Evolutionary conservation across 192 early-diverging fungal species (phyloP).

Genomic region (Umbelopsis sp.): DNA sequence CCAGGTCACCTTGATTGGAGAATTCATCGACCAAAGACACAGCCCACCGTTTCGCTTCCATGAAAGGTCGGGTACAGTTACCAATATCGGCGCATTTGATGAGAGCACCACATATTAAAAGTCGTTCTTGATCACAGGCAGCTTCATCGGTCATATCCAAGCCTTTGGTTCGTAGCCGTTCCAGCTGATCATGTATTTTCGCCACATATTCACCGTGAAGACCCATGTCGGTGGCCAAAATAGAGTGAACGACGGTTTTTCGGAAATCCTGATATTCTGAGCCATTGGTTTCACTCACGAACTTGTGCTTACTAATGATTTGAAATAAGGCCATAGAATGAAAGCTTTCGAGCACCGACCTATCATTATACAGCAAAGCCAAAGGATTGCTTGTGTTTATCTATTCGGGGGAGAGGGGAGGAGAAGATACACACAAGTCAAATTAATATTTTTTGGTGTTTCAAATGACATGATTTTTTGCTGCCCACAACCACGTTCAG

Average conservation of each 20-base stretch:
- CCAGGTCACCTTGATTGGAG: slow-evolving; percentile 74
- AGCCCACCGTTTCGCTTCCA: slow-evolving; percentile 72
- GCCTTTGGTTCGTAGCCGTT: slow-evolving; percentile 47
- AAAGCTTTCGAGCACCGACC: slow-evolving; percentile 96
- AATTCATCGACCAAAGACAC: slow-evolving; percentile 70
- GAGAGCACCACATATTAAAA: slow-evolving; percentile 69
- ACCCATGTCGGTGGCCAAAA: slow-evolving; percentile 84
- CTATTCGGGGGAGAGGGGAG: slow-evolving; percentile 24
- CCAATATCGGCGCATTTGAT: slow-evolving; percentile 86
- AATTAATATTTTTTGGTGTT: neutral
- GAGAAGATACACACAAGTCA: neutral
- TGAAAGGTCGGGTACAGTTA: slow-evolving; percentile 74
- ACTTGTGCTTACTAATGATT: slow-evolving; percentile 52
- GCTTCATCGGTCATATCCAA: slow-evolving; percentile 44
- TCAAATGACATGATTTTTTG: too few species aligned
- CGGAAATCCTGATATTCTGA: slow-evolving; percentile 58
- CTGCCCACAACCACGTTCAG: neutral
- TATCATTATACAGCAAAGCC: slow-evolving; percentile 91
- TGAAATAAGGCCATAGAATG: slow-evolving; percentile 80
- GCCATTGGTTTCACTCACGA: neutral
- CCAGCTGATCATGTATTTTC: slow-evolving; percentile 64
- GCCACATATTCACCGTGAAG: slow-evolving; percentile 79
- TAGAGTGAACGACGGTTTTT: slow-evolving; percentile 69
- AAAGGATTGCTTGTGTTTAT: slow-evolving; percentile 77
- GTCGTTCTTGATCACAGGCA: slow-evolving; percentile 56